phyloP scores from a whole-genome alignment of 2,329 filamentous ascomycete genomes.

The Didymella pinodella region DNA sequence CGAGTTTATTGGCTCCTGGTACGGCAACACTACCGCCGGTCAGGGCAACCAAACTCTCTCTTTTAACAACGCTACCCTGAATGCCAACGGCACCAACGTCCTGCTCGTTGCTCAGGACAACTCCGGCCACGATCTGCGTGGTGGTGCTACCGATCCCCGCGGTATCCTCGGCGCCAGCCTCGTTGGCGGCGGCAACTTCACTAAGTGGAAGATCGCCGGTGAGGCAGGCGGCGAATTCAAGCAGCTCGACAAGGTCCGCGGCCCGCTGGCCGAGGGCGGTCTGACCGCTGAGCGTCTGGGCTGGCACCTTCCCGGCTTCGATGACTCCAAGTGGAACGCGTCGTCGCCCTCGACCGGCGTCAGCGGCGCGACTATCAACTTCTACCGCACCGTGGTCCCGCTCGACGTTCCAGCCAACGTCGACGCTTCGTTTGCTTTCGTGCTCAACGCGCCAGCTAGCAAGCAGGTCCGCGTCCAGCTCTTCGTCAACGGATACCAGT shows the following conservation, averaged over 20 bases:
- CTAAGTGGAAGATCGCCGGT: slow-evolving; percentile 66
- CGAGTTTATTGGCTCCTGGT: slow-evolving; percentile 63
- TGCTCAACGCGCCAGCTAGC: slow-evolving; percentile 57
- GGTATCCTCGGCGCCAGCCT: slow-evolving; percentile 64
- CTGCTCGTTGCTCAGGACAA: slow-evolving; percentile 67
- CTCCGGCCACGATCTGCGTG: slow-evolving; percentile 65
- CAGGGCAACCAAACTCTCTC: slow-evolving; percentile 55
- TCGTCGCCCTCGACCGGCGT: slow-evolving; percentile 53
- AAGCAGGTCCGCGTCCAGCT: slow-evolving; percentile 62
- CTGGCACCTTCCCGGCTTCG: slow-evolving; percentile 66
- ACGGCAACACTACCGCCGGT: slow-evolving; percentile 57
- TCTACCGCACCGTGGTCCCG: slow-evolving; percentile 63
- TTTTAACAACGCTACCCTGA: slow-evolving; percentile 60
- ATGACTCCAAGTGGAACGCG: slow-evolving; percentile 57
- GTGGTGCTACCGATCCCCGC: slow-evolving; percentile 57
- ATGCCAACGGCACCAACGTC: slow-evolving; percentile 52
- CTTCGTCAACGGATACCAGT: slow-evolving; percentile 72
- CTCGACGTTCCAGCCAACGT: slow-evolving; percentile 61
- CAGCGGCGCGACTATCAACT: slow-evolving; percentile 60
- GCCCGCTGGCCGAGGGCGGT: slow-evolving; percentile 65
- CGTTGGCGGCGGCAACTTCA: slow-evolving; percentile 55
- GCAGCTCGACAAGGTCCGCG: slow-evolving; percentile 64
- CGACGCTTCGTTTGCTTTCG: slow-evolving; percentile 66
- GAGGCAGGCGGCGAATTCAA: slow-evolving; percentile 60
- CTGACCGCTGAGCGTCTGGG: slow-evolving; percentile 66